Conservation (phyloP, 768 basidiomycete genomes). For the Rhodotorula sphaerocarpa region DNA sequence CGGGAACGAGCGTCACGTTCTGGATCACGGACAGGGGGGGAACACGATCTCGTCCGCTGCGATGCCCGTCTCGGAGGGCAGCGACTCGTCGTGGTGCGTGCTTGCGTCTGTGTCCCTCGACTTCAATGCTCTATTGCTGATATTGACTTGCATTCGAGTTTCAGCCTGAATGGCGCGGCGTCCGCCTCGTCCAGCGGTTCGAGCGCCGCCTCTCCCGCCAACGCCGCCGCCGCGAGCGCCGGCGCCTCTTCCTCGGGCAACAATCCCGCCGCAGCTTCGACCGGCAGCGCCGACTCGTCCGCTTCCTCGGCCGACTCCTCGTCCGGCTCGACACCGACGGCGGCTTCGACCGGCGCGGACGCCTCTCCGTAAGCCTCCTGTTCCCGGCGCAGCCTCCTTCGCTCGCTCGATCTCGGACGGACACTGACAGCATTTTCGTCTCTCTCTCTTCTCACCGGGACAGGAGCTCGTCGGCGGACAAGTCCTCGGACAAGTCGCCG, state of each 20-base stretch:
- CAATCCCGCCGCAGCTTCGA: background rate
- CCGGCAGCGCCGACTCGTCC: background rate
- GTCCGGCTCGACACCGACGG: too few species aligned
- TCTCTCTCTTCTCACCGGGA: too few species aligned
- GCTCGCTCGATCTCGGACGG: too few species aligned
- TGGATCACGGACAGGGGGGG: slow-evolving; percentile 8
- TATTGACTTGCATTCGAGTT: too few species aligned
- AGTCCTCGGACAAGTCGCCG: too few species aligned
- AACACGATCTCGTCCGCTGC: background rate
- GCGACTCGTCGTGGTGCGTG: background rate
- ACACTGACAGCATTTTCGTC: too few species aligned
- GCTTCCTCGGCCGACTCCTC: background rate
- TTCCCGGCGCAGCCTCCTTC: too few species aligned
- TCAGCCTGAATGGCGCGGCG: background rate
- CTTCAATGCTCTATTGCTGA: background rate
- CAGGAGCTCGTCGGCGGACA: slow-evolving; percentile 3
- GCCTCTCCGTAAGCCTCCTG: too few species aligned
- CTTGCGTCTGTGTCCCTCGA: background rate
- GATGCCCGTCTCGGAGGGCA: background rate
- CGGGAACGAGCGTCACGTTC: background rate
- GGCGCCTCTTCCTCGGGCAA: background rate
- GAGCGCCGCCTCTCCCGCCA: background rate
- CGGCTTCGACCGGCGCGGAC: too few species aligned
- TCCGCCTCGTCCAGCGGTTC: background rate
- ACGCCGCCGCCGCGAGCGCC: background rate